phyloP scores from a whole-genome alignment of 164 flowering plant species.

The Vitis amurensis region DNA sequence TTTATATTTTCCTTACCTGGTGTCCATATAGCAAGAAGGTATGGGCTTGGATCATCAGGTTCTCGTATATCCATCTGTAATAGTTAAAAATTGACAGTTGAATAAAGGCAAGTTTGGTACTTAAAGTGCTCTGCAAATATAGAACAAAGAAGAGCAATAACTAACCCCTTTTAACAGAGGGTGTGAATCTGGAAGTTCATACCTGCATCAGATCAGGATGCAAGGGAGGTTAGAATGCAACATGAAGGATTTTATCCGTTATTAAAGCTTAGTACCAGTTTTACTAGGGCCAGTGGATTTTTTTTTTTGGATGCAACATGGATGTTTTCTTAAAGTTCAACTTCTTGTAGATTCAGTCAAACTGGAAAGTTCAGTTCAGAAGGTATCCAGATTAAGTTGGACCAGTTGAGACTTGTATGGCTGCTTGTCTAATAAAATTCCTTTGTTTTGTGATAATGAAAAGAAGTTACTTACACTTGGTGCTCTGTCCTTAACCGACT shows the following conservation, averaged over 20 bases:
- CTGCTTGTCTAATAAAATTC: not conserved
- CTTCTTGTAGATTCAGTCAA: not conserved
- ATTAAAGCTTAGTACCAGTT: too few species aligned
- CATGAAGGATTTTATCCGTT: not conserved
- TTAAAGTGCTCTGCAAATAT: not conserved
- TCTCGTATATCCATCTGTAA: constrained; percentile 54
- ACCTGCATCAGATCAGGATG: constrained; percentile 39
- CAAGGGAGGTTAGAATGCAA: not conserved
- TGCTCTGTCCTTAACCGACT: constrained; percentile 54
- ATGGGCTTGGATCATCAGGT: constrained; percentile 68
- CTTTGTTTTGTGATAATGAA: not conserved
- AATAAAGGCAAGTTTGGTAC: not conserved
- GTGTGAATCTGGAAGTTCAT: constrained; percentile 70
- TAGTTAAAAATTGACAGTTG: not conserved
- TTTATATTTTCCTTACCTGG: constrained; percentile 41
- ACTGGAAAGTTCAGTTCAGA: not conserved
- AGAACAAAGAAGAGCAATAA: not conserved
- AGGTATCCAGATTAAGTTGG: not conserved
- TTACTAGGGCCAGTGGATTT: too few species aligned
- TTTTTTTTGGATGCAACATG: too few species aligned
- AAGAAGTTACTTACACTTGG: constrained; percentile 44
- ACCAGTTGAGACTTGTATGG: not conserved
- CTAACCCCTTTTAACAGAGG: constrained; percentile 53
- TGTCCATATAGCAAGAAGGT: constrained; percentile 70
- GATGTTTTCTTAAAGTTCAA: not conserved